These are phyloP conservation scores for Paratrimastix pyriformis DNA, from an alignment of 78 protist genomes.

Conservation along the genomic window DNA sequence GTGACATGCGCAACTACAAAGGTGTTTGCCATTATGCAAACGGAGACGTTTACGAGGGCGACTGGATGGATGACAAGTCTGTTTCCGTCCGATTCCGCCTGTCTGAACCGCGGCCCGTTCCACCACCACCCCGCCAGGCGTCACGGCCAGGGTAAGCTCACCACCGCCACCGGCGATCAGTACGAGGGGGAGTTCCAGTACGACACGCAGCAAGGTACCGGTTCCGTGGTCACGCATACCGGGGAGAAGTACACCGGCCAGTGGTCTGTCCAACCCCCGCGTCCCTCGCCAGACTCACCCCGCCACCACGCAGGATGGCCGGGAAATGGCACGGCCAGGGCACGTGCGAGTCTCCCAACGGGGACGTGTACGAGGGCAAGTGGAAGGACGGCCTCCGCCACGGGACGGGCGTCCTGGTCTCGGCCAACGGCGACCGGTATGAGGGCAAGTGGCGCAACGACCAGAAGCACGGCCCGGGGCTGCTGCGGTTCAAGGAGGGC, in stretches of 20 bases:
- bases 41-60: background rate
- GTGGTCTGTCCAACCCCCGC: background rate
- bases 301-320: background rate
- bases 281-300: too few species aligned
- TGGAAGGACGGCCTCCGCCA: constrained; percentile 8
- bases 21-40: constrained; percentile 7
- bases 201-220: constrained; percentile 2
- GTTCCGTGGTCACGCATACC: background rate
- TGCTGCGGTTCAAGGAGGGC: background rate
- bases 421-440: background rate
- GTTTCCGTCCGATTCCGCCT: too few species aligned
- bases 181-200: constrained; percentile 10
- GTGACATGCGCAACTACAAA: background rate
- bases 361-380: background rate
- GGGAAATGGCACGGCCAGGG: background rate
- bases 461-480: background rate
- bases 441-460: background rate
- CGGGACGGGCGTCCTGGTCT: background rate
- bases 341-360: background rate
- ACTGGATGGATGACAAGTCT: constrained; percentile 8
- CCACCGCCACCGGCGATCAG: background rate
- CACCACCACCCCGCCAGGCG: too few species aligned
- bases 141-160: constrained; percentile 5
- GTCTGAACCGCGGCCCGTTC: too few species aligned
- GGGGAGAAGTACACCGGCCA: constrained; percentile 6